Evolutionary conservation across 768 basidiomycete species (phyloP), one percentile per base, ranked within the genome.

Genomic region (Chiua virens): DNA sequence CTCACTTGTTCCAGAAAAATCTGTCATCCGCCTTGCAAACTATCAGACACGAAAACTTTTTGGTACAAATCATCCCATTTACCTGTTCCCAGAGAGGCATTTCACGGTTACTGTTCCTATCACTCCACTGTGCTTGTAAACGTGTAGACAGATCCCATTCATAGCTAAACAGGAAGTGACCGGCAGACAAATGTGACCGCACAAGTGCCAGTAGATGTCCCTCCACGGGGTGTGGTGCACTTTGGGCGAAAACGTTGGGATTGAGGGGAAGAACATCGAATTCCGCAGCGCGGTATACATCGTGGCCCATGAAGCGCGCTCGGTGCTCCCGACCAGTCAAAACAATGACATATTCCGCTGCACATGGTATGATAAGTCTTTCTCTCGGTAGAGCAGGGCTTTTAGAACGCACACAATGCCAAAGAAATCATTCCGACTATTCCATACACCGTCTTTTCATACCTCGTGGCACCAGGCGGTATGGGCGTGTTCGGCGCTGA

Each of bases 1-100:
- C 45, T 17, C 6, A 65, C 82, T 83, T 89, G 71, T 99, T 99
- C 96, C 96, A 99, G 72, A 98, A 98, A 73, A 99, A 99, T 55
- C 95, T 80, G 63, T 97, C 93, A 57, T 99, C 97, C 35, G 86
- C 87, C 87, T 95, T 60, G 43, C 47, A 21, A 30, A 18, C n/a
- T 5, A n/a, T 69, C 35, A 62, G 48, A 47, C 22, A 49, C 23
- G 41, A 52, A 20, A 32, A 37, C 10, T 20, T 21, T 20, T 23
- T 20, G 15, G 17, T 48, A 34, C 14, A 42, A 44, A 44, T 40
- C 21, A 40, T 43, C 32, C 36, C 40, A 76, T 82, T 49, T 64
- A 91, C 92, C 69, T 81, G 77, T 73, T 92, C 82, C 89, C 87
- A 95, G 42, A 89, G 73, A 10, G 85, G 74, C 64, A 73, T 85